These are phyloP conservation scores for Colletotrichum euphorbiae DNA, from an alignment of 2,329 filamentous ascomycete genomes.

Conservation along the genomic window DNA sequence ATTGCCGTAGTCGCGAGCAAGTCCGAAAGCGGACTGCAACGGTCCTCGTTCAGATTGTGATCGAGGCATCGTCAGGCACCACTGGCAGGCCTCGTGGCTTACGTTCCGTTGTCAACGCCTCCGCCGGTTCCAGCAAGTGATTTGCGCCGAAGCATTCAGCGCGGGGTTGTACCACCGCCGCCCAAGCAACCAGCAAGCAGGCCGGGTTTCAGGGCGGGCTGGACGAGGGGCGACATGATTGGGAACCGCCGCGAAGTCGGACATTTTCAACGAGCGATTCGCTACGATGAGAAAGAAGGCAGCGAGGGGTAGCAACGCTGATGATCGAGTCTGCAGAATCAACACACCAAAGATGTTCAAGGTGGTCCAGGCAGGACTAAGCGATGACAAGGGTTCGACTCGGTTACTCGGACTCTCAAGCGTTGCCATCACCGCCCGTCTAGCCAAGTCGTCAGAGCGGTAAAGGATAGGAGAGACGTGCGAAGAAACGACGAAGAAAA, in stretches of 20 bases:
- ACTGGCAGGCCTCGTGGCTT: constrained; percentile 15
- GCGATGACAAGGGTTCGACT: constrained; percentile 25
- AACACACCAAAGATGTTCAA: neutral
- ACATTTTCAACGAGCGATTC: constrained; percentile 10
- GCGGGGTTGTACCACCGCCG: constrained; percentile 15
- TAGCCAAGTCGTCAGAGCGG: constrained; percentile 26
- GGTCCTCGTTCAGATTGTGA: neutral
- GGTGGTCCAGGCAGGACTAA: constrained; percentile 27
- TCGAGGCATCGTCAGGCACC: neutral
- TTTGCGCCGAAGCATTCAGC: constrained; percentile 15
- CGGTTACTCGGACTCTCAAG: constrained; percentile 16
- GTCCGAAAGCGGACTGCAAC: neutral
- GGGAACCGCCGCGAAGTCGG: constrained; percentile 3
- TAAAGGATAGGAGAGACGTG: constrained; percentile 6
- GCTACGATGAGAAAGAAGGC: neutral
- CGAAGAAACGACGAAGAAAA: constrained; percentile 19
- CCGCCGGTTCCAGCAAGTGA: constrained; percentile 12
- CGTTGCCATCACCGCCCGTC: constrained; percentile 6
- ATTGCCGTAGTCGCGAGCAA: constrained; percentile 16
- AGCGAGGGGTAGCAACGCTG: constrained; percentile 12
- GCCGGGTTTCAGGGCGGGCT: neutral
- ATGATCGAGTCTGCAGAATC: constrained; percentile 17
- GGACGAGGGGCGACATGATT: neutral
- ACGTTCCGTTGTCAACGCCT: constrained; percentile 12
- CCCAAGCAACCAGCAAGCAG: constrained; percentile 14